Conservation (phyloP, 1,284 basidiomycete species). For the Pseudozyma pruni region DNA sequence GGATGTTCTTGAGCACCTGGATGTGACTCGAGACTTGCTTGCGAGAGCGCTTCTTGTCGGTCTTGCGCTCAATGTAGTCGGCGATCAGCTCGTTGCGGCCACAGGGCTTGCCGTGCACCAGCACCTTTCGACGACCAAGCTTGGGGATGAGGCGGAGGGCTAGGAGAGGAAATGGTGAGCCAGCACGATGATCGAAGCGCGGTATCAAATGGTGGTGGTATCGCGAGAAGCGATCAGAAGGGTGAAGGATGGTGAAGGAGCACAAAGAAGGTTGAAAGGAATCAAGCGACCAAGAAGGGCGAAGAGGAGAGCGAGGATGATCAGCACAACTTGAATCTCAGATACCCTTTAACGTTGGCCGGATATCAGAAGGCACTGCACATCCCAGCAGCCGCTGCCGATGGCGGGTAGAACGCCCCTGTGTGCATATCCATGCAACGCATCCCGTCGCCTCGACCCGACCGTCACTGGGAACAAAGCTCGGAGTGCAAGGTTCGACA, state of each 20-base stretch:
- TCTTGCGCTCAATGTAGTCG: slow-evolving; percentile 70
- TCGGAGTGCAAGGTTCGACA: no score
- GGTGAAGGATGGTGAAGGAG: background rate
- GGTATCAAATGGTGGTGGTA: slow-evolving; percentile 2
- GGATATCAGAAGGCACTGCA: no score
- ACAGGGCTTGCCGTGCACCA: slow-evolving; percentile 70
- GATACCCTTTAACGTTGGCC: no score
- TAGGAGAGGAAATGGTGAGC: slow-evolving; percentile 28
- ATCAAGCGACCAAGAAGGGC: background rate
- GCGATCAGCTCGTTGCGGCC: slow-evolving; percentile 72
- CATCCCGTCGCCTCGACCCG: no score
- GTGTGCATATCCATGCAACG: no score
- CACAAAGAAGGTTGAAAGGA: background rate
- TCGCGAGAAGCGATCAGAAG: background rate
- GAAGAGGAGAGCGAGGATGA: background rate
- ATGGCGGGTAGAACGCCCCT: no score
- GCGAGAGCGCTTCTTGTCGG: slow-evolving; percentile 66
- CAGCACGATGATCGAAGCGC: slow-evolving; percentile 10
- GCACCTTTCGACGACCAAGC: slow-evolving; percentile 70
- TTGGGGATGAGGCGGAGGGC: slow-evolving; percentile 69
- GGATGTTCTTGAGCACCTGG: slow-evolving; percentile 67
- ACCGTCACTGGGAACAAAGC: no score
- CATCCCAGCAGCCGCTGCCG: no score
- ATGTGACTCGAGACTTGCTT: slow-evolving; percentile 69
- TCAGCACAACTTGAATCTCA: slow-evolving; percentile 1